Base-by-base conservation (phyloP, 1,284 basidiomycete species). In the Rhodotorula sp. region DNA sequence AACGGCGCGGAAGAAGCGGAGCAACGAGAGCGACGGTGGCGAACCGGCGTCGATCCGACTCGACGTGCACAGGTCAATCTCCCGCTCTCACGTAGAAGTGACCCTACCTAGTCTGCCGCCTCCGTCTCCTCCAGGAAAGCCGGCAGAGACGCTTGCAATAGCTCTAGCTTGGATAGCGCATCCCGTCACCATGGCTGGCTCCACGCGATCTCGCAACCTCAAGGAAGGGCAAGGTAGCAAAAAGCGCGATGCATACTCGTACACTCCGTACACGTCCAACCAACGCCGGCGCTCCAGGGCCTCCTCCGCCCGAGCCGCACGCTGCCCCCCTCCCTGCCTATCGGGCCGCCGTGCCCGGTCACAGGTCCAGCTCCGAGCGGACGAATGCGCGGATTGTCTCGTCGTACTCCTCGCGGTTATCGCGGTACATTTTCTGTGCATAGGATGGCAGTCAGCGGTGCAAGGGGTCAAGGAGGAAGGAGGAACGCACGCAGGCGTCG, bases 371-470 rank as follows among this genome's bases (percentile, higher is more conserved):
- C 69, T 85, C 83, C 62, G 81, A 81, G 58, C 80, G 78, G 39
- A 85, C 84, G 70, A 83, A 82, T 64, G 81, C 80, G 37, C 85
- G 74, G 10, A 86, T 84, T 27, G 82, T 79, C 58, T 84, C 78
- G 74, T 85, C 85, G 75, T 85, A 86, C 74, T 85, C 83, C 73
- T 83, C 81, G 67, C 86, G 87, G 82, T 97, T 89, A 76, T 97
- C 94, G 68, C 94, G 87, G 81, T 95, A 97, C 59, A 97, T 85
- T 83, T 97, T 97, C 72, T 77, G 64, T 48, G 59, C 17, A 25
- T 36, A 13, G 29, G 1, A 13, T 3, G 37, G 17, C 15, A 1
- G 46, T 34, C n/a, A 15, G n/a, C 2, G 13, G 29, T 46, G 0
- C 13, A 25, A 27, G 27, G 36, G 48, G 19, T 25, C 2, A 21